Base-by-base conservation (phyloP, 306 rosid species). In the Trifolium fragiferum region DNA sequence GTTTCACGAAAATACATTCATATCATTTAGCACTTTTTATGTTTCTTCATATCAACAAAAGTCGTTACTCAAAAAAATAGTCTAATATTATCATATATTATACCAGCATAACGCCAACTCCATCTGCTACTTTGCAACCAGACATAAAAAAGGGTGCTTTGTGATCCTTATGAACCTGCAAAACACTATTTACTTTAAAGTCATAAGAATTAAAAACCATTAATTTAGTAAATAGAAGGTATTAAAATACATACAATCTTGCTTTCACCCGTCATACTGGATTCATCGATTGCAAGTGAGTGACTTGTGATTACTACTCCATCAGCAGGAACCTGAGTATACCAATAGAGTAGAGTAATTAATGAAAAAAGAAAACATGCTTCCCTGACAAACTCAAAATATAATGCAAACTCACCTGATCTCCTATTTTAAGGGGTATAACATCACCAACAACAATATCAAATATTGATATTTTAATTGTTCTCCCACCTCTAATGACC, bases 251-350 rank as follows among this genome's bases (percentile, higher is more conserved):
- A 80, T 78, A 94, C 99, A 75, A 82, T 90, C 85, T 94, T 94
- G 96, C 99, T 92, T 89, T 94, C 99, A 18, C 99, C 99, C 7
- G 99, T 94, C 99, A 94, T 94, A 85, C 99, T 94, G 67, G 99
- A 94, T 81, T 94, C 99, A 82, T 94, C 99, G 3, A 94, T 86
- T 12, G 96, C 87, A 62, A 94, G 89, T 79, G 99, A 94, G 82
- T 94, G 99, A 35, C 97, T 89, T 1, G 84, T 65, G 68, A 92
- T 85, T 77, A 94, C 59, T 47, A 94, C 84, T 85, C 99, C 99
- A 81, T 94, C 99, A 32, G 97, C 99, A 78, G 99, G 97, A 76
- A 94, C 93, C 99, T 94, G 71, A 55, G 72, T 8, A 55, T 41
- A 46, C 44, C 70, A 54, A 80, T 37, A 21, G 69, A 50, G 46